Percentiles rank a stretch among this genome's conserved stretches.
These are phyloP conservation scores for Apiotrichum laibachii DNA, from an alignment of 1,284 basidiomycete species.

Conservation along the genomic window DNA sequence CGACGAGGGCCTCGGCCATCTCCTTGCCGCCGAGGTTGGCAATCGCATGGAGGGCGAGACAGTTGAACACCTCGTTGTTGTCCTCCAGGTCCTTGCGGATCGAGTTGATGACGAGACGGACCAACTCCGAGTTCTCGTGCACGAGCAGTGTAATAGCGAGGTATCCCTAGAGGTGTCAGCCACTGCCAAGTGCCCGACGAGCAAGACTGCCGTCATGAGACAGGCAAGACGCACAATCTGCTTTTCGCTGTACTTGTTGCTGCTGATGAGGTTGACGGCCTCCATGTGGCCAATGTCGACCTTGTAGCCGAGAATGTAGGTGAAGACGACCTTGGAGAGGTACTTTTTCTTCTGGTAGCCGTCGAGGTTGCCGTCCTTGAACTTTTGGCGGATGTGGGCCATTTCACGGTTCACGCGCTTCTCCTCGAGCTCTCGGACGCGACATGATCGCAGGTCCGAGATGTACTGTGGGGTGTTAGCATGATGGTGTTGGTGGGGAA, in stretches of 20 bases:
- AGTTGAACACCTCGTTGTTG: constrained; percentile 92
- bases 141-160: constrained; percentile 94
- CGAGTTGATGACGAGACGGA: constrained; percentile 93
- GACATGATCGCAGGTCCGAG: constrained; percentile 85
- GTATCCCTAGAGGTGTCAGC: constrained; percentile 67
- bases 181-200: neutral
- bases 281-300: constrained; percentile 99
- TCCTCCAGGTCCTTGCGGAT: constrained; percentile 96
- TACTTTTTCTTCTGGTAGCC: constrained; percentile 99
- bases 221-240: constrained; percentile 73
- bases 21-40: constrained; percentile 97
- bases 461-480: constrained; percentile 69
- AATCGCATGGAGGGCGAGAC: constrained; percentile 94
- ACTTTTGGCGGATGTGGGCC: constrained; percentile 98
- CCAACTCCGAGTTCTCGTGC: constrained; percentile 97
- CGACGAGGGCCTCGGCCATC: constrained; percentile 93
- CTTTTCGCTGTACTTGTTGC: constrained; percentile 95
- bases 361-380: constrained; percentile 97
- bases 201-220: neutral
- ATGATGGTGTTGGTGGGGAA: neutral
- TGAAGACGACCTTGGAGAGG: constrained; percentile 90
- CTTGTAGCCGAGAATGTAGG: constrained; percentile 97
- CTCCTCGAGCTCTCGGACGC: constrained; percentile 62
- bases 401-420: constrained; percentile 99
- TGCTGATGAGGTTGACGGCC: constrained; percentile 95